These are phyloP conservation scores for Lotmaria passim DNA, from an alignment of 208 protist species.

Conservation along the genomic window DNA sequence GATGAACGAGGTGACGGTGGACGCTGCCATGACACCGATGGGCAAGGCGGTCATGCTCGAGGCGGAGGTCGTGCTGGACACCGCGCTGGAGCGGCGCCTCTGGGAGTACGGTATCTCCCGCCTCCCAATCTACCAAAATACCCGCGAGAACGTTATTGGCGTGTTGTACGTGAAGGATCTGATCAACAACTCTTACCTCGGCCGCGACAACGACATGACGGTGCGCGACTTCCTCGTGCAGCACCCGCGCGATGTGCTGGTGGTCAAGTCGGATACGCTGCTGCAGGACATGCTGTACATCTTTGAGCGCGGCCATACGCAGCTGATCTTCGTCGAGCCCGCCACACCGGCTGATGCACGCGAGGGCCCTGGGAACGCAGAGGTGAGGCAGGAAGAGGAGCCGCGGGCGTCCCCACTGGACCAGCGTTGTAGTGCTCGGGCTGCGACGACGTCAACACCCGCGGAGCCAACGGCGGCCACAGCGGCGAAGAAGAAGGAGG, in stretches of 20 bases:
- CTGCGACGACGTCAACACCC: not conserved
- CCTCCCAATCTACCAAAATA: slow-evolving; percentile 63
- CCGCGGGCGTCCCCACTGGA: not conserved
- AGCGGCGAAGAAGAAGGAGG: not conserved
- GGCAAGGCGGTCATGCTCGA: slow-evolving; percentile 60
- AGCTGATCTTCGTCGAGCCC: slow-evolving; percentile 67
- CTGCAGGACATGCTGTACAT: slow-evolving; percentile 64
- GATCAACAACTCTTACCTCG: slow-evolving; percentile 45
- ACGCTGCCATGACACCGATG: slow-evolving; percentile 64
- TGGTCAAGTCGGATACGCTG: slow-evolving; percentile 45
- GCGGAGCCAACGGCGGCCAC: not conserved
- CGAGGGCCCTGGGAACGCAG: not conserved
- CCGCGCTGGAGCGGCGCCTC: slow-evolving; percentile 49
- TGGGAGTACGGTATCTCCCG: slow-evolving; percentile 81
- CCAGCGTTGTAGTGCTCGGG: not conserved
- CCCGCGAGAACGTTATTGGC: slow-evolving; percentile 55
- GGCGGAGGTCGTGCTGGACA: slow-evolving; percentile 37
- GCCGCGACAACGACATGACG: slow-evolving; percentile 40
- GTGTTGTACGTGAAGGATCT: slow-evolving; percentile 82
- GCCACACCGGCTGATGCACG: not conserved
- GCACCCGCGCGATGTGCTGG: slow-evolving; percentile 62
- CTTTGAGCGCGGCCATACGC: slow-evolving; percentile 57
- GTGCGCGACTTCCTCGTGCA: slow-evolving; percentile 58
- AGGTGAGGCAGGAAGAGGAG: not conserved
- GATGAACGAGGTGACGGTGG: slow-evolving; percentile 60